Base-by-base conservation (phyloP, 139 green algal species). In the Pleodorina starrii region DNA sequence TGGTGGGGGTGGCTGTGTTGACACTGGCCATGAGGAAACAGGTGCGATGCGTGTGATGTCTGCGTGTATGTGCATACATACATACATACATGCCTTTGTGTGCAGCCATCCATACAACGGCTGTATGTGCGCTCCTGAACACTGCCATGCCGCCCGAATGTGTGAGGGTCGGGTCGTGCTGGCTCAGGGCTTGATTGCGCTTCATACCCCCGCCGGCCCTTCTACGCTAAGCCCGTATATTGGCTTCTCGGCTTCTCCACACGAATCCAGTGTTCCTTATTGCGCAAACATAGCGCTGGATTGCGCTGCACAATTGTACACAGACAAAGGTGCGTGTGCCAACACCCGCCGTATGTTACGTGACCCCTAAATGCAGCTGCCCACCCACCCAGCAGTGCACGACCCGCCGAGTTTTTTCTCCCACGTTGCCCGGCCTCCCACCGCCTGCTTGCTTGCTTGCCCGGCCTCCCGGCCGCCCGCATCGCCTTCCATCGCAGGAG, bases 21-120 rank as follows among this genome's bases (percentile, higher is more conserved):
- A 88, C 83, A 0, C 3, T 80, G 46, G 66, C 83, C 44, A 88
- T 88, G 83, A 44, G 46, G 42, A 35, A 35, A 17, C 40, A 79
- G 71, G 84, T 82, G 84, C 27, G 50, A 35, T 29, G 12, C 25
- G 36, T 7, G 12, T 9, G 23, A 19, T 17, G 23, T 17, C 35
- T 68, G 40, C 42, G 25, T 17, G 54, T 40, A 29, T 42, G 42
- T 35, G 57, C 60, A 6, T 57, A 40, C 7, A 17, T 50, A 87
- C 29, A 25, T 63, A 43, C 19, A 38, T 40, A 69, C n/a, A n/a
- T n/a, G n/a, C n/a, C 19, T 12, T 25, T 66, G 9, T 66, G 9
- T 66, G 29, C 54, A 17, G 17, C 17, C 50, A 60, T 14, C 17
- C 17, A 60, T 25, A 17, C 14, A 14, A 17, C 14, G 14, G 50